Evolutionary conservation across 2,329 filamentous ascomycete species (phyloP).

Genomic region (Penicillium sclerotigenum): DNA sequence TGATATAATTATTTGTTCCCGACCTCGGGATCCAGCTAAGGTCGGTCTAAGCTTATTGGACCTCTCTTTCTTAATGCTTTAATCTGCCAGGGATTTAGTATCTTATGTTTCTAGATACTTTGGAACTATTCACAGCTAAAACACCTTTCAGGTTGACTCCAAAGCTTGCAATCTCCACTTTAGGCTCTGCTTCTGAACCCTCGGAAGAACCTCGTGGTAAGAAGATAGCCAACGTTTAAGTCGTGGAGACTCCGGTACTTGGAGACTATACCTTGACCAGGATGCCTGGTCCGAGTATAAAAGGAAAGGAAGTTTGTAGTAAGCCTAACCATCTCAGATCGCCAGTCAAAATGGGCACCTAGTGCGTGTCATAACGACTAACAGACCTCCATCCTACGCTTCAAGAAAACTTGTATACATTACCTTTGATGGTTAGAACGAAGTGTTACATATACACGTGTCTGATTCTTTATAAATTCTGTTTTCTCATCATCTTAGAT

Average conservation of each 20-base stretch:
- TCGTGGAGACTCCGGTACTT: too few relatives aligned
- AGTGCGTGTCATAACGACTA: background rate
- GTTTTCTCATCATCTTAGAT: background rate
- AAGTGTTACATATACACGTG: background rate
- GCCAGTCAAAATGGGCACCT: background rate
- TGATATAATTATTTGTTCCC: constrained; percentile 2
- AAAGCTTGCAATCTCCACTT: background rate
- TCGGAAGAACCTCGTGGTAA: background rate
- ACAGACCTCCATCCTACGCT: background rate
- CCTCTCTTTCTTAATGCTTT: background rate
- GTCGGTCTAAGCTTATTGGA: too few relatives aligned
- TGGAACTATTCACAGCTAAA: background rate
- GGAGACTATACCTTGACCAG: background rate
- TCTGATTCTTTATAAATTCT: background rate
- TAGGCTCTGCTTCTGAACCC: background rate
- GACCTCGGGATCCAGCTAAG: too few relatives aligned
- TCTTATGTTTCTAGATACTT: background rate
- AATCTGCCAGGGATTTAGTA: background rate
- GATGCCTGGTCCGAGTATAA: background rate
- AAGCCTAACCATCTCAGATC: background rate
- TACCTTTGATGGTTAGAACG: too few relatives aligned
- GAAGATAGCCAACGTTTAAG: background rate
- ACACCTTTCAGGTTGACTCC: background rate
- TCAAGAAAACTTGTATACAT: background rate
- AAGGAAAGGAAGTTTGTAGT: background rate